Conservation (phyloP, 2,329 filamentous ascomycete genomes). For the Dryadomyces sulphureus region DNA sequence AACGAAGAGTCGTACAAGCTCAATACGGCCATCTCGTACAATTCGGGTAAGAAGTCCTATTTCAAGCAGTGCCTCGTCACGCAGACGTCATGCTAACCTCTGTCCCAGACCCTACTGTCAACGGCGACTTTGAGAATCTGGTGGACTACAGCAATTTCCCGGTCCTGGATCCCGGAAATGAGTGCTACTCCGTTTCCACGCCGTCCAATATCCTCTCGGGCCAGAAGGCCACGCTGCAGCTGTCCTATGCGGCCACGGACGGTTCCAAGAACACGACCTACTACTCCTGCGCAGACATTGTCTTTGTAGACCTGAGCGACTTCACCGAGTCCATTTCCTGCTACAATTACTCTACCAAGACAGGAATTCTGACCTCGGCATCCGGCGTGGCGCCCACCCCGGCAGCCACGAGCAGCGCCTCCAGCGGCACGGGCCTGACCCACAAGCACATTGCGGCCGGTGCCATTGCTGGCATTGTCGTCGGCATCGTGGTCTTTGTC, state of each 20-base stretch:
- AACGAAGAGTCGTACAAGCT: background rate
- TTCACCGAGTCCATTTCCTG: background rate
- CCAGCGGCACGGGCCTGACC: background rate
- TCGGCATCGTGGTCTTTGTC: background rate
- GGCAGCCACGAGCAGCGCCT: background rate
- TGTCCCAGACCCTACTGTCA: background rate
- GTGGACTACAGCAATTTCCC: background rate
- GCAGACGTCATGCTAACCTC: background rate
- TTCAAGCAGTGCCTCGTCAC: background rate
- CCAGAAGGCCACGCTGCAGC: background rate
- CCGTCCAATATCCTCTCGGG: background rate
- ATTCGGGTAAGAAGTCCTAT: background rate
- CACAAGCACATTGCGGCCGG: background rate
- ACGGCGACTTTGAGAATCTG: background rate
- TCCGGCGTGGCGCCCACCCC: background rate
- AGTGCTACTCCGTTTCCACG: background rate
- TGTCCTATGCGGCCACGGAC: background rate
- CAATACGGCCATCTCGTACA: background rate
- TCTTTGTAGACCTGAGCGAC: slow-evolving; percentile 11
- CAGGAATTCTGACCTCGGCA: background rate
- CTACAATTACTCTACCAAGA: background rate
- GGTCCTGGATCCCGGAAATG: background rate
- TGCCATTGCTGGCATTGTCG: background rate
- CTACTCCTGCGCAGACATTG: background rate
- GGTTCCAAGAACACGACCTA: background rate